Evolutionary conservation across 163 green algal species (phyloP), one percentile per base, ranked within the genome.

Genomic region (Chlamydomonas reinhardtii): DNA sequence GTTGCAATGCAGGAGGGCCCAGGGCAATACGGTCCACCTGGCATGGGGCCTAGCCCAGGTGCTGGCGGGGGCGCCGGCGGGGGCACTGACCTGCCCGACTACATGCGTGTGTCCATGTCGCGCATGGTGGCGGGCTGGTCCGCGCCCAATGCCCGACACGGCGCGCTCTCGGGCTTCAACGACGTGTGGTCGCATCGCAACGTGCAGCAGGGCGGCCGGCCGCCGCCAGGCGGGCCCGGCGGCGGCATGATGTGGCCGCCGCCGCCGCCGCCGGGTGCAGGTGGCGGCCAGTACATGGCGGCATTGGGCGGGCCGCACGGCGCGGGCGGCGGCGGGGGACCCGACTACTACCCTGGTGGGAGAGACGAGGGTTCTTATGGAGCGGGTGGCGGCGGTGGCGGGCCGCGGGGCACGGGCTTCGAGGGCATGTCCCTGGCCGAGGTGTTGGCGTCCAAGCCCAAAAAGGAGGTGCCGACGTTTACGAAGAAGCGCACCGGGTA

Each of bases 161-260:
- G 85, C 25, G 71, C 78, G 6, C 73, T 90, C 20, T 84, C 78
- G 0, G 85, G 61, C 52, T 90, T 90, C 59, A 85, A 85, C 32
- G 85, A 90, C 78, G 85, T 90, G 24, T 90, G 85, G 85, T 43
- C 39, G 15, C 77, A 90, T 16, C 85, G 85, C 34, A 43, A 81
- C 16, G 24, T 66, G n/a, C 73, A 66, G 35, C 24, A 5, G 24
- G 62, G 62, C 62, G 62, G 62, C 62, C 48, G 48, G 48, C 48
- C 48, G 48, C 48, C 48, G 48, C 48, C 48, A 56, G 27, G 27
- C 62, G 12, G 8, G 25, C 62, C 25, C 27, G 29, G 25, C 27
- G 62, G 62, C 6, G 24, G 16, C 62, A 66, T 56, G 48, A 9
- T 14, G 12, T 9, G 48, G 25, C 59, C 11, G 59, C 59, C 24